Evolutionary conservation across 345 rosid genomes (phyloP).

Genomic region (Geranium brycei): DNA sequence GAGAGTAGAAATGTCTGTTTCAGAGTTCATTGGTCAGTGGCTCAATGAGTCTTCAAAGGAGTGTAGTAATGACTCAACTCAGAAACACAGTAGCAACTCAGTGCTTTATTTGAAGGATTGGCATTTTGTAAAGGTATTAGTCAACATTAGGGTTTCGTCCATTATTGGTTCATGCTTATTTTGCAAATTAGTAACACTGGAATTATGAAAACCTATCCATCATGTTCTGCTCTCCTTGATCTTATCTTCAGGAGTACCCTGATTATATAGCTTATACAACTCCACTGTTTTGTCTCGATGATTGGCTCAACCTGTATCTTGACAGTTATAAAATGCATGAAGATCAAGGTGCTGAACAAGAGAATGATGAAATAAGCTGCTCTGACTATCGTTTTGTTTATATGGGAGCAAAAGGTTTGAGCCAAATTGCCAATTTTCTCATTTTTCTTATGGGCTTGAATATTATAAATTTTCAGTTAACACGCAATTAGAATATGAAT

Average conservation of each 20-base stretch:
- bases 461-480: constrained; percentile 3
- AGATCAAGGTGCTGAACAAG: constrained; percentile 32
- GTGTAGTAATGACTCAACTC: constrained; percentile 2
- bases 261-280: constrained; percentile 60
- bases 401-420: constrained; percentile 88
- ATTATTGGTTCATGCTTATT: not conserved
- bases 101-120: constrained; percentile 81
- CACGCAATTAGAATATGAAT: no score
- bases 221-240: constrained; percentile 8
- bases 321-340: constrained; percentile 61
- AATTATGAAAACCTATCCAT: no score
- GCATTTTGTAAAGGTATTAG: constrained; percentile 74
- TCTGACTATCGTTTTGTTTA: constrained; percentile 94
- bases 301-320: constrained; percentile 82
- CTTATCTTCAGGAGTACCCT: constrained; percentile 69
- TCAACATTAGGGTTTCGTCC: no score
- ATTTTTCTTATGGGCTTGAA: not conserved
- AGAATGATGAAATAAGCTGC: constrained; percentile 54
- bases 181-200: constrained; percentile 1
- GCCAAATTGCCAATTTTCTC: not conserved
- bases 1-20: constrained; percentile 68
- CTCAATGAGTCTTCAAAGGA: constrained; percentile 9
- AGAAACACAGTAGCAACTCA: constrained; percentile 14
- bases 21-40: constrained; percentile 54
- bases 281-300: constrained; percentile 53